Conservation (phyloP, 345 rosid species). For the Boechera divaricarpa region DNA sequence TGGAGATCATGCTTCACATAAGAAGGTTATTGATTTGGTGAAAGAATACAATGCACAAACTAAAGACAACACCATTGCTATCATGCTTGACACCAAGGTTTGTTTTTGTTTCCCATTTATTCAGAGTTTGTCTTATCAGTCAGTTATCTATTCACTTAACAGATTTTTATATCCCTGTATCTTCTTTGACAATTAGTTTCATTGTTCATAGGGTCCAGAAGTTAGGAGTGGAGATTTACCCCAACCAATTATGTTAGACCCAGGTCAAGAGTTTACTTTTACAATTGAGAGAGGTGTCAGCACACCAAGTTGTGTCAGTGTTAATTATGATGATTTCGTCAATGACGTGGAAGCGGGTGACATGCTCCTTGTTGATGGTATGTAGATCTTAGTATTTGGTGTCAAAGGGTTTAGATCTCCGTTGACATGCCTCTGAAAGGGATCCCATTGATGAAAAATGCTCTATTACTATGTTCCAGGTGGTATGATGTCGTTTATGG, state of each 20-base stretch:
- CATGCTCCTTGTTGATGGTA: constrained; percentile 99
- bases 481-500: constrained; percentile 96
- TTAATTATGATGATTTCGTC: constrained; percentile 96
- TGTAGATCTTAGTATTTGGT: constrained; percentile 22
- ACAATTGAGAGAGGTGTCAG: constrained; percentile 91
- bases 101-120: constrained; percentile 22
- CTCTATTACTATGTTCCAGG: constrained; percentile 55
- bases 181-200: constrained; percentile 17
- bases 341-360: constrained; percentile 92
- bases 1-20: constrained; percentile 97
- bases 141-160: background rate
- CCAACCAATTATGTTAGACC: constrained; percentile 68
- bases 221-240: constrained; percentile 99
- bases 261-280: constrained; percentile 96
- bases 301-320: constrained; percentile 85
- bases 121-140: background rate
- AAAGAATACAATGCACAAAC: constrained; percentile 93
- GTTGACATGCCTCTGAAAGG: background rate
- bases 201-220: constrained; percentile 81
- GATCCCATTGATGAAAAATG: constrained; percentile 6
- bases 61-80: constrained; percentile 87
- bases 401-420: background rate
- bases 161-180: background rate
- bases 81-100: constrained; percentile 99
- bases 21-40: constrained; percentile 97